Evolutionary conservation across 2,329 filamentous ascomycete species (phyloP), one percentile per base, ranked within the genome.

Genomic region (Tolypocladium amazonense): DNA sequence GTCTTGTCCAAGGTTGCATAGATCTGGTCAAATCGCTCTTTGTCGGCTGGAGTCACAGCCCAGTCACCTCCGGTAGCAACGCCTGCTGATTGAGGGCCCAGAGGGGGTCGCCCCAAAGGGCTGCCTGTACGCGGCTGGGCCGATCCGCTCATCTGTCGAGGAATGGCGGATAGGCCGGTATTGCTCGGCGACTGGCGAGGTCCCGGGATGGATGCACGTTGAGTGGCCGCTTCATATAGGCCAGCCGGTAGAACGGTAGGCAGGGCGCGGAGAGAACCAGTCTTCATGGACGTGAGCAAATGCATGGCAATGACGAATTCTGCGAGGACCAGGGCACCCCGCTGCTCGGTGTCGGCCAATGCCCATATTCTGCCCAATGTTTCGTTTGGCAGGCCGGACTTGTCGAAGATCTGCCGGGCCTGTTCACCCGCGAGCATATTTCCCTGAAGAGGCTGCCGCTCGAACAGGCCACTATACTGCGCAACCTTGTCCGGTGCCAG

Each of bases 271-370:
- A 99, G 82, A 37, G 86, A 81, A 27, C 92, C 89, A 15, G 87
- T 88, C 79, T 96, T 96, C 76, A 90, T 91, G 15, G 92, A 96
- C 18, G 91, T 93, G 63, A 99, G 81, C 62, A 99, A 79, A 73
- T 99, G 94, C 94, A 99, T 99, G 54, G 94, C 94, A 69, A 99
- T 95, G 70, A 96, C 89, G 72, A 99, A 99, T 68, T 97, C 94
- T 18, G 92, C 93, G 67, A 87, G 81, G 60, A 92, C 89, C 41
- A 99, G 81, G 38, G 88, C 86, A 57, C 94, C 94, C 58, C 92
- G 86, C 75, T 96, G 92, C 74, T 97, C 92, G 0, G 91, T 94
- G 72, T 99, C 94, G 27, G 92, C 89, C 62, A 99, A 81, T 67
- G 89, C 92, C 94, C 94, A 99, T 77, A 99, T 97, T 65, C 89